Percentiles rank a stretch among this genome's conserved stretches.
These are phyloP conservation scores for Corynespora cassiicola DNA, from an alignment of 2,329 filamentous ascomycete genomes.

Conservation along the genomic window DNA sequence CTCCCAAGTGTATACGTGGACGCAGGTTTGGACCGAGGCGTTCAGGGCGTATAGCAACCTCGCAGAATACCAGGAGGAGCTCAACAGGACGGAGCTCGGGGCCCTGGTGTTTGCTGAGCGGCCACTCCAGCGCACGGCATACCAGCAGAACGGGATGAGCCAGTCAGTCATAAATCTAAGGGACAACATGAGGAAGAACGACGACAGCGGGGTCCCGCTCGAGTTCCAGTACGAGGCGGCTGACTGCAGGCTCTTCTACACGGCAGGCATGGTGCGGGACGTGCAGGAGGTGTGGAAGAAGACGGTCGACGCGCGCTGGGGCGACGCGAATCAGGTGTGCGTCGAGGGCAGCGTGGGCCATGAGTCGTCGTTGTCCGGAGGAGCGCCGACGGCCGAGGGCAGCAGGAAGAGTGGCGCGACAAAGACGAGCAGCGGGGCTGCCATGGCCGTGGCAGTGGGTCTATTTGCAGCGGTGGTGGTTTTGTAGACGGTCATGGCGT, in stretches of 20 bases:
- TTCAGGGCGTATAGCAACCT: slow-evolving; percentile 11
- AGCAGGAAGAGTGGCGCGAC: slow-evolving; percentile 4
- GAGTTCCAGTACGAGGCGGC: slow-evolving; percentile 67
- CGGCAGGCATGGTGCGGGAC: slow-evolving; percentile 57
- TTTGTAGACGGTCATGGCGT: no score
- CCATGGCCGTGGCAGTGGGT: no score
- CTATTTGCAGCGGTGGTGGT: no score
- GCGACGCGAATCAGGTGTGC: slow-evolving; percentile 17
- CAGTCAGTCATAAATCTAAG: slow-evolving; percentile 20
- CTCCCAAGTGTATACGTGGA: slow-evolving; percentile 29
- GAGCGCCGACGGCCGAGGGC: slow-evolving; percentile 2
- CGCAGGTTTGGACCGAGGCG: slow-evolving; percentile 12
- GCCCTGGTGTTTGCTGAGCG: slow-evolving; percentile 13
- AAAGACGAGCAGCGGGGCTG: slow-evolving; percentile 2
- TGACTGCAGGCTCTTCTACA: slow-evolving; percentile 67
- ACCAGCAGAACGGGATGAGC: slow-evolving; percentile 9
- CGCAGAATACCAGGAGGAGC: slow-evolving; percentile 8
- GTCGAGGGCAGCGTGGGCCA: slow-evolving; percentile 23
- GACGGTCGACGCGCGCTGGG: slow-evolving; percentile 22
- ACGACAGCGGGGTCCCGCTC: slow-evolving; percentile 46
- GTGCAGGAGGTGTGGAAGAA: slow-evolving; percentile 58
- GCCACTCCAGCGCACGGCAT: slow-evolving; percentile 15
- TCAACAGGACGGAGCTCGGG: slow-evolving; percentile 23
- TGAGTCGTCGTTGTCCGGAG: slow-evolving; percentile 18
- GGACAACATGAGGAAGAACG: slow-evolving; percentile 37